Conservation (phyloP, 192 early-diverging fungal genomes). For the Coemansia furcata region DNA sequence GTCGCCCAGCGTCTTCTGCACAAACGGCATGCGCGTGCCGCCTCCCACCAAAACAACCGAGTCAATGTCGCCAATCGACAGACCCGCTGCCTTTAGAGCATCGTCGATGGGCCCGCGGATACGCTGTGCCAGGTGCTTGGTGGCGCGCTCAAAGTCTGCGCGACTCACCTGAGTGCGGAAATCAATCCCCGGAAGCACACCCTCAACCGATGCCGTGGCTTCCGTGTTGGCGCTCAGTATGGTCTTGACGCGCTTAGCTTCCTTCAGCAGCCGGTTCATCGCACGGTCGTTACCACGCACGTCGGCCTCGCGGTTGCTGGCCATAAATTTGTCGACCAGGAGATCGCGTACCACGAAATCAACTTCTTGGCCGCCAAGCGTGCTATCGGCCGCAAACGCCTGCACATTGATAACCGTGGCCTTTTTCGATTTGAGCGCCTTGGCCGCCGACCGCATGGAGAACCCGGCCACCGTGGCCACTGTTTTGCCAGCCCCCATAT, state of each 20-base stretch:
- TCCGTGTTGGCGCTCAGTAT: slow-evolving; percentile 95
- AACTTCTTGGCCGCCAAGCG: slow-evolving; percentile 84
- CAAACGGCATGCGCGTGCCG: slow-evolving; percentile 80
- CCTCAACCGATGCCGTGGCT: slow-evolving; percentile 83
- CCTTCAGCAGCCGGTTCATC: slow-evolving; percentile 85
- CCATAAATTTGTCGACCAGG: slow-evolving; percentile 75
- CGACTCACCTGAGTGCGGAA: slow-evolving; percentile 79
- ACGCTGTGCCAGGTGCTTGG: slow-evolving; percentile 62
- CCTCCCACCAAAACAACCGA: slow-evolving; percentile 96
- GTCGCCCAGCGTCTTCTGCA: slow-evolving; percentile 68
- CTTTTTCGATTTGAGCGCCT: slow-evolving; percentile 56
- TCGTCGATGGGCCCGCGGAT: slow-evolving; percentile 70
- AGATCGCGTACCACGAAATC: slow-evolving; percentile 81
- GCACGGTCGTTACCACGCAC: slow-evolving; percentile 72
- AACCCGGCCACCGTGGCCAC: slow-evolving; percentile 85
- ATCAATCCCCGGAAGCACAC: slow-evolving; percentile 81
- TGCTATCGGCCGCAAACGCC: slow-evolving; percentile 76
- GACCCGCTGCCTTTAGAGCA: slow-evolving; percentile 66
- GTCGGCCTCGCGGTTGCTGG: slow-evolving; percentile 49
- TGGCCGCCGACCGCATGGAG: slow-evolving; percentile 54
- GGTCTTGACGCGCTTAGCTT: slow-evolving; percentile 94
- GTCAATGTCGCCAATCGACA: slow-evolving; percentile 67
- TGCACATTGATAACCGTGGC: slow-evolving; percentile 74
- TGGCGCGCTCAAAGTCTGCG: slow-evolving; percentile 70
- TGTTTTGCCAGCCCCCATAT: slow-evolving; percentile 96